These are phyloP conservation scores for Puya raimondii DNA, from an alignment of 176 grass and related monocot species.

Conservation along the genomic window DNA sequence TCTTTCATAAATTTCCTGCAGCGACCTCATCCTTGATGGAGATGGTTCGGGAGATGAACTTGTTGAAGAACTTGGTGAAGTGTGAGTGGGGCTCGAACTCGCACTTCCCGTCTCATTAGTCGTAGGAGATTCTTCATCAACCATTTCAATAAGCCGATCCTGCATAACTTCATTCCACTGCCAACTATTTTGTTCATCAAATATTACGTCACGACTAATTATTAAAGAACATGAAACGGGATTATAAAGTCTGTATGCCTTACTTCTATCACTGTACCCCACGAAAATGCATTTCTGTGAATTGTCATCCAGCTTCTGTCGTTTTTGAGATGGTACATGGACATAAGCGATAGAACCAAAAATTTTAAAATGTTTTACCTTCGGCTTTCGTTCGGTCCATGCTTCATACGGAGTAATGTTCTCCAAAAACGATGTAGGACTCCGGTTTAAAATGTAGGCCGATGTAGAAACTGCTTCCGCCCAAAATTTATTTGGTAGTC, in stretches of 20 bases:
- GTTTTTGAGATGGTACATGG: neutral
- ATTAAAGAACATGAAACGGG: neutral
- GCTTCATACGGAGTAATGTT: neutral
- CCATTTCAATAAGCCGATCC: neutral
- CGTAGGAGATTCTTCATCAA: neutral
- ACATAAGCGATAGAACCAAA: neutral
- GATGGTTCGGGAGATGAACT: neutral
- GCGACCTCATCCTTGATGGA: neutral
- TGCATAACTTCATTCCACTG: neutral
- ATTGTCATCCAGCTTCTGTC: neutral
- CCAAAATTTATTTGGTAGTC: neutral
- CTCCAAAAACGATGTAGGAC: neutral
- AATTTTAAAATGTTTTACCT: neutral
- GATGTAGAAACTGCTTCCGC: neutral
- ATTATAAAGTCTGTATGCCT: neutral
- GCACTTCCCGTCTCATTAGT: too few relatives aligned
- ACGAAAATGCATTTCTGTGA: neutral
- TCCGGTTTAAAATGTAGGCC: neutral
- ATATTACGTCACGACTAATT: neutral
- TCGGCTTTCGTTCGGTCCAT: neutral
- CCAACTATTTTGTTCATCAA: neutral
- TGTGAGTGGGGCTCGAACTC: too few relatives aligned
- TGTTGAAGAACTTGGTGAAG: neutral
- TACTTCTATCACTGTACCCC: neutral
- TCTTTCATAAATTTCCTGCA: neutral